A percentile compares a stretch with the other conserved stretches of the same genome.
Evolutionary conservation across 768 basidiomycete species (phyloP).

Genomic region (Podaxis sp.): DNA sequence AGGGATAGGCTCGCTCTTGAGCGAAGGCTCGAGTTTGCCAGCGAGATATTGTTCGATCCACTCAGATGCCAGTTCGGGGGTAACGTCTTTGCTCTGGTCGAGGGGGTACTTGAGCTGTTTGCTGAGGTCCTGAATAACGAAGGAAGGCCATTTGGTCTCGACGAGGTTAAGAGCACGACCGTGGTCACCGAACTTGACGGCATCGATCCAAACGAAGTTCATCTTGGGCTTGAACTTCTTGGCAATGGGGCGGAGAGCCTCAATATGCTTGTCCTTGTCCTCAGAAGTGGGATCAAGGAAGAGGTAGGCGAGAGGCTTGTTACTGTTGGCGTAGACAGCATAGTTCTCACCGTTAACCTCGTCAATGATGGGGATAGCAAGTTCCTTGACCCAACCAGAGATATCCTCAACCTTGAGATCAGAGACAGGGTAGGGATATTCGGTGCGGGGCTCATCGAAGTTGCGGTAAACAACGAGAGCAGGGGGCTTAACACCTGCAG

Average conservation of each 20-base stretch:
- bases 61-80: conserved; percentile 51
- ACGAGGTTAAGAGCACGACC: conserved; percentile 89
- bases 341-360: conserved; percentile 97
- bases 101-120: conserved; percentile 89
- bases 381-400: conserved; percentile 75
- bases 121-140: conserved; percentile 86
- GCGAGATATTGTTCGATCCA: conserved; percentile 67
- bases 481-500: conserved; percentile 76
- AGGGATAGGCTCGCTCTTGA: conserved; percentile 91
- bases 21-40: conserved; percentile 74
- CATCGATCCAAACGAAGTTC: conserved; percentile 99
- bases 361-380: conserved; percentile 85
- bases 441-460: conserved; percentile 81
- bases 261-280: conserved; percentile 63
- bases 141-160: conserved; percentile 88
- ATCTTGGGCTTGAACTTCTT: conserved; percentile 79
- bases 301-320: conserved; percentile 90
- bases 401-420: conserved; percentile 62
- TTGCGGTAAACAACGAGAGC: conserved; percentile 88
- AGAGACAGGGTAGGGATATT: conserved; percentile 64
- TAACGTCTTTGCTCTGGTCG: conserved; percentile 65
- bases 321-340: conserved; percentile 73
- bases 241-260: conserved; percentile 73
- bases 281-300: conserved; percentile 83
- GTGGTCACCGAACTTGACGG: conserved; percentile 92